Evolutionary conservation across 108 stramenopile species (phyloP).

Genomic region (Mediolabrus comicus): DNA sequence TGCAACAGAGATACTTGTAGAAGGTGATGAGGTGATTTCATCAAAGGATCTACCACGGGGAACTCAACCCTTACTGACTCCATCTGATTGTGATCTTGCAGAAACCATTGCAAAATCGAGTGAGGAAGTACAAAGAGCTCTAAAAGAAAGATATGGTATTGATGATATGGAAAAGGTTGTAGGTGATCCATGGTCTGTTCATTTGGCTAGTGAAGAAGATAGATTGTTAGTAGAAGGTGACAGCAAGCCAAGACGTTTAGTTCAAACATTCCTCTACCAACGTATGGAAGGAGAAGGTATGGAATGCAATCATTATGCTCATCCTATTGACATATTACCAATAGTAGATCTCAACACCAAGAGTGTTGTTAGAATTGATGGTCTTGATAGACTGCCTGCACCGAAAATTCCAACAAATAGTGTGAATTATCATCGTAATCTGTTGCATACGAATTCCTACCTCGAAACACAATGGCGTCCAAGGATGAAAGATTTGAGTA

Average conservation of each 20-base stretch:
- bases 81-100: conserved; percentile 69
- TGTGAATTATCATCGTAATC: conserved; percentile 61
- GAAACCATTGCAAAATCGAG: conserved; percentile 58
- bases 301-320: conserved; percentile 74
- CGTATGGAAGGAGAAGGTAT: conserved; percentile 47
- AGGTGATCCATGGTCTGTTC: conserved; percentile 68
- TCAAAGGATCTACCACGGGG: conserved; percentile 37
- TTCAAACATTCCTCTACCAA: conserved; percentile 67
- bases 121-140: conserved; percentile 20
- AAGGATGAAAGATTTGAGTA: conserved; percentile 40
- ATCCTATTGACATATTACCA: conserved; percentile 73
- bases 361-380: conserved; percentile 55
- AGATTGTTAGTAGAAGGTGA: conserved; percentile 25
- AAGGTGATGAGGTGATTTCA: conserved; percentile 4
- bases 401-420: conserved; percentile 39
- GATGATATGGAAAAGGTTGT: conserved; percentile 47
- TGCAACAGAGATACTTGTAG: conserved; percentile 46
- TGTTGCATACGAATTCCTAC: conserved; percentile 55
- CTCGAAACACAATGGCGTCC: conserved; percentile 37
- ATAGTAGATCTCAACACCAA: conserved; percentile 60
- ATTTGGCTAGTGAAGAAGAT: conserved; percentile 48
- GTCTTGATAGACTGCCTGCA: conserved; percentile 37
- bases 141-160: conserved; percentile 58
- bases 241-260: conserved; percentile 46
- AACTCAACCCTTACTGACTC: conserved; percentile 69